phyloP scores from a whole-genome alignment of 2,329 filamentous ascomycete genomes.

The Diaporthe eres region DNA sequence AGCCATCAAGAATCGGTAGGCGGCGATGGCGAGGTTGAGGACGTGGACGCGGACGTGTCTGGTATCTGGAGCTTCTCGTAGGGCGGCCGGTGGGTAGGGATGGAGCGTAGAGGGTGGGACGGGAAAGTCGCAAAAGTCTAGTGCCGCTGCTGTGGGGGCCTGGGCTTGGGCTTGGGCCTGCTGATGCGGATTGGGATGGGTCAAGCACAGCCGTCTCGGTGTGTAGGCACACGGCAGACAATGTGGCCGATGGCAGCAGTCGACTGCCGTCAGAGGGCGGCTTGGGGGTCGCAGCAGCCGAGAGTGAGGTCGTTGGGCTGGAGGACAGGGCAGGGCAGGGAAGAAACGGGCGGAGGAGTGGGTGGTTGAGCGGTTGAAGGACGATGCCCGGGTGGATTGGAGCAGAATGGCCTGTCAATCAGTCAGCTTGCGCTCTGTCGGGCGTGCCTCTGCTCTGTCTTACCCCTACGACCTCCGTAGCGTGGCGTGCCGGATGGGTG shows the following conservation, averaged over 20 bases:
- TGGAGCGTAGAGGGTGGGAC: constrained; percentile 20
- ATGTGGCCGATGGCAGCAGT: constrained; percentile 32
- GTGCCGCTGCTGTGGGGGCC: constrained; percentile 14
- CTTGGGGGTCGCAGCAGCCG: constrained; percentile 21
- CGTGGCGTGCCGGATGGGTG: constrained; percentile 23
- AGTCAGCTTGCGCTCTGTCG: background rate
- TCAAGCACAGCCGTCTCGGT: constrained; percentile 5
- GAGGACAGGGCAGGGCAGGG: constrained; percentile 6
- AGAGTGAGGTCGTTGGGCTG: constrained; percentile 25
- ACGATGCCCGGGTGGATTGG: constrained; percentile 24
- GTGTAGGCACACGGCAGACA: constrained; percentile 8
- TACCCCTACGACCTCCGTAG: constrained; percentile 31
- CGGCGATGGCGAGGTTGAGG: background rate
- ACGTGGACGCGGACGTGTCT: constrained; percentile 1
- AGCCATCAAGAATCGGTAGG: constrained; percentile 64
- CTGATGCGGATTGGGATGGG: constrained; percentile 7
- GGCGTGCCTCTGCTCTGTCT: constrained; percentile 15
- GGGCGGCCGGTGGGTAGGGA: constrained; percentile 17
- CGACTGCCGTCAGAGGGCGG: constrained; percentile 24
- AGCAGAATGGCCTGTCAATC: constrained; percentile 32
- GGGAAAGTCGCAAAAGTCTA: constrained; percentile 16
- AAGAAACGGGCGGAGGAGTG: constrained; percentile 5
- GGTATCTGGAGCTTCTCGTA: constrained; percentile 15
- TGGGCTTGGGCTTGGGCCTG: background rate
- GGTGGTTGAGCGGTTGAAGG: constrained; percentile 11